Conservation (phyloP, 2,329 filamentous ascomycete genomes). For the Daldinia sp. region DNA sequence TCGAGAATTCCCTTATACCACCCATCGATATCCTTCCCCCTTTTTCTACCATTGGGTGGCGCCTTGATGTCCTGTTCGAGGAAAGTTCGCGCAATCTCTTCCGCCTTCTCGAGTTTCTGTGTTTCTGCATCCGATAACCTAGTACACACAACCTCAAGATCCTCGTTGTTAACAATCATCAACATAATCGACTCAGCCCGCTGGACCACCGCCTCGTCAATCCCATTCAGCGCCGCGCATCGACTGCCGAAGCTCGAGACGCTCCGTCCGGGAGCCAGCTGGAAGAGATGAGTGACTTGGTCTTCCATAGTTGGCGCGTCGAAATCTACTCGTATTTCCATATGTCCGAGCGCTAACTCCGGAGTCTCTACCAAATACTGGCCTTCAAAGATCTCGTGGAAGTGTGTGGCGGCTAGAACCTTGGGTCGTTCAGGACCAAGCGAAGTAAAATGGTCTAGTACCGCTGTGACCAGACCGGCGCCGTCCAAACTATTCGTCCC, state of each 20-base stretch:
- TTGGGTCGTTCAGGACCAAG: conserved; percentile 63
- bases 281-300: conserved; percentile 81
- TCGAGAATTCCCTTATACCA: conserved; percentile 48
- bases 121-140: conserved; percentile 73
- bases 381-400: conserved; percentile 78
- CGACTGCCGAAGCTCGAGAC: conserved; percentile 85
- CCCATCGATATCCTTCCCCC: conserved; percentile 17
- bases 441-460: conserved; percentile 67
- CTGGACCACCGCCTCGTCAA: conserved; percentile 77
- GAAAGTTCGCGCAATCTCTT: conserved; percentile 69
- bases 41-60: conserved; percentile 27
- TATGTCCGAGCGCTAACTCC: conserved; percentile 72
- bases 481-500: conserved; percentile 71
- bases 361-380: conserved; percentile 65
- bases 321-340: conserved; percentile 75
- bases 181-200: conserved; percentile 80
- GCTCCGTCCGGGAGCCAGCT: conserved; percentile 74
- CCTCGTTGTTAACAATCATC: conserved; percentile 77
- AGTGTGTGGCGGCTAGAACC: conserved; percentile 72
- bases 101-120: conserved; percentile 75
- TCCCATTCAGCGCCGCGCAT: conserved; percentile 89
- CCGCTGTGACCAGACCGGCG: conserved; percentile 67
- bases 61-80: conserved; percentile 59
- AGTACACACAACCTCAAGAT: conserved; percentile 79
- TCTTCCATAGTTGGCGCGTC: conserved; percentile 65